Base-by-base conservation (phyloP, 2,329 filamentous ascomycete species). In the Albifimbria verrucaria region DNA sequence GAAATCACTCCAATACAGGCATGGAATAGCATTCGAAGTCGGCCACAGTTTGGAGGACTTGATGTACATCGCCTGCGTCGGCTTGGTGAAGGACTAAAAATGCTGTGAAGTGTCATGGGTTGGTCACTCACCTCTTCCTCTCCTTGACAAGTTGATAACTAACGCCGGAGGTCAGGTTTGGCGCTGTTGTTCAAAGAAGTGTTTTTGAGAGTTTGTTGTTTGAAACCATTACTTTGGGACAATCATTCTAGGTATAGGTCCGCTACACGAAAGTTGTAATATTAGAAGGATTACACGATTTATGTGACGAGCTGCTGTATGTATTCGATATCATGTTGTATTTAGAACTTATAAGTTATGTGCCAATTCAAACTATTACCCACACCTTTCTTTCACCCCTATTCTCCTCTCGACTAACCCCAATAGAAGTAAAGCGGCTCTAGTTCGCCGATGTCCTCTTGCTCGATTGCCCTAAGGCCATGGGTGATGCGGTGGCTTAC, bases 1-100 rank as follows among this genome's bases (percentile, higher is more conserved):
- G 71, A 73, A 52, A 59, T 74, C 47, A 74, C 72, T 4, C 71
- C 71, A 1, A 62, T 72, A 9, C 70, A 74, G 51, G 69, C 68
- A 2, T 74, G 72, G 72, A 62, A 66, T 44, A 53, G 61, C 21
- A 63, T 75, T 20, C 66, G 66, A 6, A 49, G 53, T 4, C 65
- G 66, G 49, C 68, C 69, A 0, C 57, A 63, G 1, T 72, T 73
- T 25, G 57, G 60, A 2, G 58, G 55, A 1, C 52, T 73, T 4
- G 62, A 68, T 41, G 48, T 65, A 12, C 55, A 62, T 10, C 55
- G 53, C 6, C 52, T 74, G 6, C 53, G 59, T 10, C 53, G 39
- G 1, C 55, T 75, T 21, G 63, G 63, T 23, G 55, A 61, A 20
- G 59, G 46, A 3, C 51, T 74, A 28, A 48, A 7, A 61, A 65